Base-by-base conservation (phyloP, 805 yeast genomes). In the Tanozyma kutaoensis region DNA sequence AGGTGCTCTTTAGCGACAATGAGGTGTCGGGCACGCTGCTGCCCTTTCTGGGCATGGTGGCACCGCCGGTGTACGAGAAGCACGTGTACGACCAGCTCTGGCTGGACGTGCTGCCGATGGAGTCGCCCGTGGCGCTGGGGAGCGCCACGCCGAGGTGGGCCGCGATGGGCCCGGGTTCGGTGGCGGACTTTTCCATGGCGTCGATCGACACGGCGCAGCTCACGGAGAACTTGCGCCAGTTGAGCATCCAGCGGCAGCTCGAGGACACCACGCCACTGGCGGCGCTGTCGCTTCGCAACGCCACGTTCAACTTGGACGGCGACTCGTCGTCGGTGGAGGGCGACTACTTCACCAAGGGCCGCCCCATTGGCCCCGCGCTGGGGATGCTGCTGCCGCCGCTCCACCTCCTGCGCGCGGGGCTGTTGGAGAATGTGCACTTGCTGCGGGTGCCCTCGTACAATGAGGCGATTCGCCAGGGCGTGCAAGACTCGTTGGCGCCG, bases 11-110 rank as follows among this genome's bases (percentile, higher is more conserved):
- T 15, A 5, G 5, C 17, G 7, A 15, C 17, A 7, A 7, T 5
- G 17, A 15, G 5, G 17, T 5, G 7, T 5, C 7, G 5, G 17
- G 17, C 17, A 7, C 17, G 7, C 5, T 5, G 21, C 40, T 55
- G 4, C 47, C 57, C 14, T 45, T 55, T 27, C 48, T 50, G 11
- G 66, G 64, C 5, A 45, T 70, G 24, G 62, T 71, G 55, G 91
- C 95, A 1, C 95, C 95, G 3, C 94, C 96, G 15, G 66, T 76
- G 31, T 85, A 85, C 47, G 85, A 72, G 32, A 71, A 66, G 29
- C 93, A 81, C 48, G 69, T 82, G 20, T 80, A 77, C 48, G 96
- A 85, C 50, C 58, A 79, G 30, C 50, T 85, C 14, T 84, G 80
- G 80, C 65, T 69, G 20, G 86, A 76, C 31, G 59, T 72, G 7